A percentile compares a stretch with the other conserved stretches of the same genome.
Evolutionary conservation across 768 basidiomycete genomes (phyloP).

Genomic region (Boletus rubescentipes): DNA sequence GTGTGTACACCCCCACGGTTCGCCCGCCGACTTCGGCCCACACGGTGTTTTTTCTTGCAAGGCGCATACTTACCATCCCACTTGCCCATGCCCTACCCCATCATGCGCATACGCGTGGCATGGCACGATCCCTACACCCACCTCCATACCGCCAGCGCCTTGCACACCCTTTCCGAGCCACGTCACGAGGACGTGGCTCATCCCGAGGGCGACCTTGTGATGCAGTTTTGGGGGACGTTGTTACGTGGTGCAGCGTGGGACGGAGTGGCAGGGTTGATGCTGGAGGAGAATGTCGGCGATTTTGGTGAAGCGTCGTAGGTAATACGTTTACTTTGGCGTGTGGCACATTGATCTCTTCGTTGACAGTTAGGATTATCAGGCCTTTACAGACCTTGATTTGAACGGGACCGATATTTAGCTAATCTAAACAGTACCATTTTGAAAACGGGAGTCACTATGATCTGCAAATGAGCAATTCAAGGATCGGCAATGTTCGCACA

Average conservation of each 20-base stretch:
- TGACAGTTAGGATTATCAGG: too few relatives aligned
- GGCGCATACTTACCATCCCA: constrained; percentile 44
- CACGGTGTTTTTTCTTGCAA: too few relatives aligned
- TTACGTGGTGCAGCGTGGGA: constrained; percentile 37
- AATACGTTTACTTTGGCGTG: too few relatives aligned
- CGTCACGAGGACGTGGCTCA: constrained; percentile 54
- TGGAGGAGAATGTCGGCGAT: constrained; percentile 33
- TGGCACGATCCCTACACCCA: constrained; percentile 70
- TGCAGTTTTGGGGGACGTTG: constrained; percentile 60
- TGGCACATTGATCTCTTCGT: too few relatives aligned
- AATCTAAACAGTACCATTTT: too few relatives aligned
- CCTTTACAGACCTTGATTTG: too few relatives aligned
- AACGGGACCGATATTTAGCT: too few relatives aligned
- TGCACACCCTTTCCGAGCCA: constrained; percentile 64
- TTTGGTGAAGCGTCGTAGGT: constrained; percentile 11
- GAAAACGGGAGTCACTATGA: too few relatives aligned
- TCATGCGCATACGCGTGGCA: constrained; percentile 58
- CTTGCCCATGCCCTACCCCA: constrained; percentile 33
- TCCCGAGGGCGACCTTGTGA: constrained; percentile 60
- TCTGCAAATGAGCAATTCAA: too few relatives aligned
- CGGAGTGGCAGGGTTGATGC: constrained; percentile 8
- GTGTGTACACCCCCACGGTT: too few relatives aligned
- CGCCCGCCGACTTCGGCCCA: too few relatives aligned
- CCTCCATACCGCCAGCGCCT: constrained; percentile 66
- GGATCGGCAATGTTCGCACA: too few relatives aligned